Evolutionary conservation across 2,329 filamentous ascomycete genomes (phyloP), one percentile per base, ranked within the genome.

Genomic region (Corinectria fuckeliana): DNA sequence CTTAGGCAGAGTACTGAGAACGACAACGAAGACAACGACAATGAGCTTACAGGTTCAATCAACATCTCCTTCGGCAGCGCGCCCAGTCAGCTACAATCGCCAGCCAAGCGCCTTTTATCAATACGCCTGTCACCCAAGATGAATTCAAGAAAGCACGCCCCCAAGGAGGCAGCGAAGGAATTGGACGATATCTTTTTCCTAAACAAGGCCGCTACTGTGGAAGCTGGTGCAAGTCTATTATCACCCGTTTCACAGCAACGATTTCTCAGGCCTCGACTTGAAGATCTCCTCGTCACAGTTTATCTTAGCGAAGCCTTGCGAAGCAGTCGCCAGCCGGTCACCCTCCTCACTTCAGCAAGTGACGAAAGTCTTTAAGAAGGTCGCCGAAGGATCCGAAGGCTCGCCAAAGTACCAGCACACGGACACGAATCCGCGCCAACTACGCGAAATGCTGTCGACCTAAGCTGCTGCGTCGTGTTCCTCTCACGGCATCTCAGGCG

Each of bases 211-310:
- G 32, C 30, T 26, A 48, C 50, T 7, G 54, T 61, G 9, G 66
- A 67, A 16, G 61, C 67, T 18, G 67, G 70, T 14, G 68, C 65
- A 30, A 69, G 63, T 20, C 63, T 72, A 3, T 69, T 66, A 14
- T 70, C 69, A 3, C 72, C 70, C 5, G 62, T 74, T 10, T 76
- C 74, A 4, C 61, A 69, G 32, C 60, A 61, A 32, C 65, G 36
- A 8, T 50, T 44, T 52, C 60, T 5, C 63, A 60, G 16, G 45
- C 49, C 38, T 28, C 50, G 1, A 34, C 36, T 16, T 30, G 30
- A 50, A 45, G 28, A 18, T 54, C 53, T 5, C 50, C 55, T n/a
- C 47, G 55, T 25, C 42, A 42, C 32, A 54, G 44, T 9, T 56
- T 52, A 6, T 58, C 64, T 30, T 64, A 60, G 50, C 32, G 18